Base-by-base conservation (phyloP, 1,284 basidiomycete genomes). In the Marasmius tenuissimus region DNA sequence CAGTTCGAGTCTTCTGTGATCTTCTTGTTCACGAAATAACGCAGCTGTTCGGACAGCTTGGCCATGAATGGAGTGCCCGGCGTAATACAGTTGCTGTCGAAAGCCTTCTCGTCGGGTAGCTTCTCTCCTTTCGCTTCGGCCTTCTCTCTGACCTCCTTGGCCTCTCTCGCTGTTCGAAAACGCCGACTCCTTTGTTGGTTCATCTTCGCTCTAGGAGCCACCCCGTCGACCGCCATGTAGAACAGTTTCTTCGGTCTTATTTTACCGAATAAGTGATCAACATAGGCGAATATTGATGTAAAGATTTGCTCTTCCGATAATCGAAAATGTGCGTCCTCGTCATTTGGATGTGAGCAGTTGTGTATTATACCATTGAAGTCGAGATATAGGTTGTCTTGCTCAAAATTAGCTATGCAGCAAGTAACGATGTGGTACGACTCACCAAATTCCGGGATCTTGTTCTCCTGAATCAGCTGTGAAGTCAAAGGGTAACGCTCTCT, bases 311-410 rank as follows among this genome's bases (percentile, higher is more conserved):
- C 93, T 76, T 99, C 97, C 18, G 95, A 91, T 68, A 97, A 81
- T 64, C 97, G 91, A 78, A 97, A 98, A 75, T 97, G 94, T 9
- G 94, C 92, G 73, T 98, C 94, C 63, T 89, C 91, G 75, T 99
- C 97, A 70, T 96, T 94, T 45, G 94, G 94, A 78, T 97, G 93
- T 42, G 93, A 94, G 73, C 96, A 98, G 71, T 97, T 94, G 81
- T 99, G 97, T 66, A 99, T 98, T 75, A 99, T 98, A 63, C 94
- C 96, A 75, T 99, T 99, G 85, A 97, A 98, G 76, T 95, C 96
- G 67, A 97, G 85, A 75, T 97, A 96, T 62, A 96, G 77, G 72
- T 94, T 94, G 76, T 96, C 92, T 90, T 67, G 27, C 48, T 12
- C 56, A 57, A 12, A 33, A 33, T 50, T 34, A 49, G 38, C 33